Conservation (phyloP, 257 asterid genomes). For the Fraxinus pennsylvanica region DNA sequence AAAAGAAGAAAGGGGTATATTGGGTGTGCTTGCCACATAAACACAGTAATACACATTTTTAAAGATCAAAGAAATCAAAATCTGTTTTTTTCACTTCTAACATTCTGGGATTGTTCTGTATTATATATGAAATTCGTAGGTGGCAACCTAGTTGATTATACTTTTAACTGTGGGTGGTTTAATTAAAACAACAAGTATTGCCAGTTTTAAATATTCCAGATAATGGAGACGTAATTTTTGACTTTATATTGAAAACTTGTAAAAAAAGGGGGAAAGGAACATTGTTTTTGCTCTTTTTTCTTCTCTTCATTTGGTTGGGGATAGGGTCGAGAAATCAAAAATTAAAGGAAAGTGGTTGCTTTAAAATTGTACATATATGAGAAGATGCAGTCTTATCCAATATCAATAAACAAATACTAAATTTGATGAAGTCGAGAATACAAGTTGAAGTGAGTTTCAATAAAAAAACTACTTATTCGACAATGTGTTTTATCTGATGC, state of each 20-base stretch:
- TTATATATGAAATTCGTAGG: not conserved
- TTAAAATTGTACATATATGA: too few relatives aligned
- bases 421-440: too few relatives aligned
- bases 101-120: not conserved
- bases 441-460: too few relatives aligned
- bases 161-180: not conserved
- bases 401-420: too few relatives aligned
- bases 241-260: not conserved
- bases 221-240: not conserved
- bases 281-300: too few relatives aligned
- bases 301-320: too few relatives aligned
- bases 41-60: conserved; percentile 67
- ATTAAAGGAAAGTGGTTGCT: too few relatives aligned
- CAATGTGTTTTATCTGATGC: too few relatives aligned
- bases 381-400: too few relatives aligned
- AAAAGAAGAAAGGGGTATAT: conserved; percentile 62
- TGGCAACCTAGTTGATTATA: not conserved
- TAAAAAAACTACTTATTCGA: too few relatives aligned
- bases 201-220: not conserved
- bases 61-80: not conserved
- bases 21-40: conserved; percentile 68
- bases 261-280: too few relatives aligned
- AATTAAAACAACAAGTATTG: not conserved
- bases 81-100: not conserved
- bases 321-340: too few relatives aligned